Evolutionary conservation across 345 rosid genomes (phyloP).

Genomic region (Brassica napus): DNA sequence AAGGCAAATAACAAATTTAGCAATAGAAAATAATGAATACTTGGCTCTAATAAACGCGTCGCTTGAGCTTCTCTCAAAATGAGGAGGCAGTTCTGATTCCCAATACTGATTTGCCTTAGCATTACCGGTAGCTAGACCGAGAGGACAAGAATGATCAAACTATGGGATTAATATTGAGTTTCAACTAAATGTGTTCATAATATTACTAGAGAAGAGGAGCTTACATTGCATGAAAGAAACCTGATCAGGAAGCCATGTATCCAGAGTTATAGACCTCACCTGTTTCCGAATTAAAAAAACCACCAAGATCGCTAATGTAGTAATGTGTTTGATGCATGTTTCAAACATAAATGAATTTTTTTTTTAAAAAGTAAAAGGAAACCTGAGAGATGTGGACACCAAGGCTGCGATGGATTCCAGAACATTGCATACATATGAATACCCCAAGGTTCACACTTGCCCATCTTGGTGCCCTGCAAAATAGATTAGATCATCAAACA

Average conservation of each 20-base stretch:
- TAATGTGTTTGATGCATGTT: background rate
- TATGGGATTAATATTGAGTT: background rate
- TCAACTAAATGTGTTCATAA: slow-evolving; percentile 5
- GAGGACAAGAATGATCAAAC: slow-evolving; percentile 2
- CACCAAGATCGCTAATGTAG: background rate
- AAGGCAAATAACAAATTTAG: background rate
- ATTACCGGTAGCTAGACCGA: slow-evolving; percentile 72
- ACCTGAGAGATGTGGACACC: slow-evolving; percentile 99
- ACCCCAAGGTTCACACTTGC: slow-evolving; percentile 97
- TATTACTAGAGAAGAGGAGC: slow-evolving; percentile 26
- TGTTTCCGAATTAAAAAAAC: slow-evolving; percentile 30
- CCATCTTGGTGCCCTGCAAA: slow-evolving; percentile 87
- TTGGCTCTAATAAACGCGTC: slow-evolving; percentile 82
- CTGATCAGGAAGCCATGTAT: slow-evolving; percentile 99
- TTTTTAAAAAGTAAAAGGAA: background rate
- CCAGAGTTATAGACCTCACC: slow-evolving; percentile 93
- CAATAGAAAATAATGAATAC: slow-evolving; percentile 45
- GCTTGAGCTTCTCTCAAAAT: slow-evolving; percentile 65
- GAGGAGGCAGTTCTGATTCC: slow-evolving; percentile 93
- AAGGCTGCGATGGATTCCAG: slow-evolving; percentile 89
- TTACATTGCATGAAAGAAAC: slow-evolving; percentile 78
- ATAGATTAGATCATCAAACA: slow-evolving; percentile 29
- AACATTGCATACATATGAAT: slow-evolving; percentile 97
- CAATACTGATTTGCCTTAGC: slow-evolving; percentile 77
- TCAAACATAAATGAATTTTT: background rate